Percentiles rank a stretch among this genome's conserved stretches.
phyloP scores from a whole-genome alignment of 257 asterid species.

The Solanum bulbocastanum region DNA sequence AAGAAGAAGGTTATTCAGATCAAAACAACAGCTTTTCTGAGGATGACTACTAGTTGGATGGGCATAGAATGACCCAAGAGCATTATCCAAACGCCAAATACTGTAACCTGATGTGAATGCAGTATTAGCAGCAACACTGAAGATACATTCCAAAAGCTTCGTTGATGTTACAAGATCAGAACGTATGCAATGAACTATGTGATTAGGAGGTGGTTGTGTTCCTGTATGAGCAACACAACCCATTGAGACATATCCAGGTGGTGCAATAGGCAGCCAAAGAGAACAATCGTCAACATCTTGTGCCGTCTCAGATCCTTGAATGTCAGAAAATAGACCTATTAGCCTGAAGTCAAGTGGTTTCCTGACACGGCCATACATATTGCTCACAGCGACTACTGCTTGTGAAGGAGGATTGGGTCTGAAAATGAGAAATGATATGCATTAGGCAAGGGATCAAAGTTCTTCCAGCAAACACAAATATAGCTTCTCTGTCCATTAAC shows the following conservation, averaged over 20 bases:
- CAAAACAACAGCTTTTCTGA: conserved; percentile 51
- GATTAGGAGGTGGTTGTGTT: conserved; percentile 78
- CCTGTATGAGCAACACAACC: conserved; percentile 94
- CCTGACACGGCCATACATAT: conserved; percentile 80
- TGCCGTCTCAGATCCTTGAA: conserved; percentile 35
- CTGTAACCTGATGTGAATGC: conserved; percentile 68
- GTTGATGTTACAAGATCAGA: conserved; percentile 86
- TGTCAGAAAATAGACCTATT: conserved; percentile 52
- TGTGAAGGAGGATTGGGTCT: conserved; percentile 99
- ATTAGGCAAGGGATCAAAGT: neutral
- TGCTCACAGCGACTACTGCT: conserved; percentile 83
- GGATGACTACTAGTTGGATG: conserved; percentile 59
- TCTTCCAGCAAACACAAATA: neutral
- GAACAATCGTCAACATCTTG: conserved; percentile 56
- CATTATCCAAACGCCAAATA: conserved; percentile 92
- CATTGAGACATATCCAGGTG: conserved; percentile 84
- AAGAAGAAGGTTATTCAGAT: conserved; percentile 76
- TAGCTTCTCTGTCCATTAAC: neutral
- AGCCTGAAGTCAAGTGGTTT: conserved; percentile 84
- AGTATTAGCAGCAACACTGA: conserved; percentile 38
- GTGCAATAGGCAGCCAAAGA: conserved; percentile 91
- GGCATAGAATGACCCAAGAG: conserved; percentile 77
- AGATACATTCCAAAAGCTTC: conserved; percentile 57
- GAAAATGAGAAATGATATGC: conserved; percentile 12
- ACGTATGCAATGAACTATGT: conserved; percentile 83